Base-by-base conservation (phyloP, 257 asterid species). In the Przewalskia tangutica region DNA sequence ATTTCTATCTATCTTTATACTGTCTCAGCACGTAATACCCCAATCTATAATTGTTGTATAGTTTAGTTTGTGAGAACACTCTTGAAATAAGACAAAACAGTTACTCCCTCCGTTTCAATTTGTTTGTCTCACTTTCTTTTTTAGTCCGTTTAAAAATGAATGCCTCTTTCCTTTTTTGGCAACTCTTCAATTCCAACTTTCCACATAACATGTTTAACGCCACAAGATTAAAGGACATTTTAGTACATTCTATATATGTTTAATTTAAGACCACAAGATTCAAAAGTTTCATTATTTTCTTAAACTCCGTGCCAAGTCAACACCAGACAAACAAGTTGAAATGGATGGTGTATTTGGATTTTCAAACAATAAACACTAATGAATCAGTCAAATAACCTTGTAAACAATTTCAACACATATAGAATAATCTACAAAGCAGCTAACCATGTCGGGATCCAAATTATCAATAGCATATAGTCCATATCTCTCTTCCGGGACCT, bases 401-500 rank as follows among this genome's bases (percentile, higher is more conserved):
- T 27, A 27, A 27, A 27, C 32, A 27, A 38, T 38, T 48, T 48
- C 9, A 48, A 48, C 40, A 48, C 60, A 46, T 59, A 73, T 20
- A 18, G 14, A 11, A 38, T 16, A 17, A 38, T 66, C 51, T 3
- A 46, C 40, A 46, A 71, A 59, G 42, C 59, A 73, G 8, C 81
- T 76, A 71, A 90, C 97, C 99, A 95, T 88, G 88, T 95, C 98
- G 8, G 98, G 99, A 81, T 95, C 99, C 91, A 95, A 87, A 48
- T 71, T 77, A 89, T 95, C 99, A 79, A 95, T 94, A 17, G 99
- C 98, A 88, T 94, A 87, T 54, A 95, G 86, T 50, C 99, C 98
- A 83, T 88, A 78, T 86, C 97, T 87, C 78, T 92, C 97, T 77
- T 92, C 86, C 0, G 97, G 97, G 77, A 92, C 94, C 89, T 94